A percentile compares a stretch with the other conserved stretches of the same genome.
phyloP scores from a whole-genome alignment of 2,329 filamentous ascomycete species.

The Dothideomycetidae sp. region DNA sequence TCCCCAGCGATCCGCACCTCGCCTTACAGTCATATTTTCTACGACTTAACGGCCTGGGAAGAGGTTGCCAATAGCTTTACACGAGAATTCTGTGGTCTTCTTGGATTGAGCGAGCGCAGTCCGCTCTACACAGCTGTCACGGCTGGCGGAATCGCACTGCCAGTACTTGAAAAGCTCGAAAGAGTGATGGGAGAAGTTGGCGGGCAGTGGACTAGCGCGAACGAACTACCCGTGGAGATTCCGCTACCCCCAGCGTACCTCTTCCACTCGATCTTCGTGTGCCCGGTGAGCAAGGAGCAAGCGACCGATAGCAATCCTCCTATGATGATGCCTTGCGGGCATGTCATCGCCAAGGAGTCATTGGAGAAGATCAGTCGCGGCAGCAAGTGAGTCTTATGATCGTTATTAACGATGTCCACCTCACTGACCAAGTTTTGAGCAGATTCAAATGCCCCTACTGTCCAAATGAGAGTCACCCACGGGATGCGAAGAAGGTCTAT shows the following conservation, averaged over 20 bases:
- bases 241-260: conserved; percentile 49
- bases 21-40: conserved; percentile 68
- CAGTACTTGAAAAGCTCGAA: conserved; percentile 76
- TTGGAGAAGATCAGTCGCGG: conserved; percentile 68
- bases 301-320: conserved; percentile 85
- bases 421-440: conserved; percentile 15
- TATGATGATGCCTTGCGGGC: conserved; percentile 92
- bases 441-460: conserved; percentile 96
- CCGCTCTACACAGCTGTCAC: conserved; percentile 87
- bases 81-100: conserved; percentile 74
- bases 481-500: conserved; percentile 58
- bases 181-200: conserved; percentile 76
- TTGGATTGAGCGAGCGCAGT: conserved; percentile 80
- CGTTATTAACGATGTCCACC: not conserved
- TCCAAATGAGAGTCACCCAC: conserved; percentile 63
- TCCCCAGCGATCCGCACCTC: conserved; percentile 58
- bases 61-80: conserved; percentile 71
- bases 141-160: conserved; percentile 81
- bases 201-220: conserved; percentile 85
- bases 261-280: conserved; percentile 96
- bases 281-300: conserved; percentile 92
- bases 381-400: conserved; percentile 18
- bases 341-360: conserved; percentile 79
- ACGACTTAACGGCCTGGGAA: conserved; percentile 60
- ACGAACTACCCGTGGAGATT: conserved; percentile 69